Conservation (phyloP, 2,329 filamentous ascomycete species). For the Talaromyces sp. region DNA sequence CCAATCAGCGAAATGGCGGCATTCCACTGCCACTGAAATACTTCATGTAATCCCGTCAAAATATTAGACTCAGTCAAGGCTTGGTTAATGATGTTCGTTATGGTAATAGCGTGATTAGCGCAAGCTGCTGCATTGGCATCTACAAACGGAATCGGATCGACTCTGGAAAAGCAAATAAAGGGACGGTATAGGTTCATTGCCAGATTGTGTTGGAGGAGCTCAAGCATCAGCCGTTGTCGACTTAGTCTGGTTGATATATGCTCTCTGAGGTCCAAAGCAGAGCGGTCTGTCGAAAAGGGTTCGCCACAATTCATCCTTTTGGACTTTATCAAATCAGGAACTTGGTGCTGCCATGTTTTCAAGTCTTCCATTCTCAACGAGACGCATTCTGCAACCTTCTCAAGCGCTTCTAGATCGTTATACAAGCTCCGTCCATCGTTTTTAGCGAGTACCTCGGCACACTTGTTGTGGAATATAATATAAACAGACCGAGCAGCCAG, state of each 20-base stretch:
- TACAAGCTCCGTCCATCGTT: not conserved
- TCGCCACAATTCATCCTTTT: constrained; percentile 5
- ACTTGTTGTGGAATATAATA: constrained; percentile 3
- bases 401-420: not conserved
- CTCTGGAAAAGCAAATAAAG: constrained; percentile 8
- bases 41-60: constrained; percentile 3
- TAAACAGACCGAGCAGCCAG: constrained; percentile 4
- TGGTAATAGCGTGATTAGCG: constrained; percentile 7
- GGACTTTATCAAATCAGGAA: constrained; percentile 6
- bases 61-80: constrained; percentile 2
- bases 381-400: constrained; percentile 3
- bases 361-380: not conserved
- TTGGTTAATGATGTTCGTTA: constrained; percentile 10
- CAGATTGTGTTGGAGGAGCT: constrained; percentile 7
- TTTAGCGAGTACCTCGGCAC: constrained; percentile 3
- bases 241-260: constrained; percentile 3
- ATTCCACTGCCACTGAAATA: constrained; percentile 12
- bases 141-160: not conserved
- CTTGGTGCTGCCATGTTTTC: constrained; percentile 1
- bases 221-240: constrained; percentile 7
- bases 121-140: constrained; percentile 1
- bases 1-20: constrained; percentile 7
- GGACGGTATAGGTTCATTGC: constrained; percentile 8
- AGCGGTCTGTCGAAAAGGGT: constrained; percentile 7
- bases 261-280: constrained; percentile 5